Percentiles rank a stretch among this genome's conserved stretches.
Evolutionary conservation across 305 asterid species (phyloP).

Genomic region (Fraxinus greggii): DNA sequence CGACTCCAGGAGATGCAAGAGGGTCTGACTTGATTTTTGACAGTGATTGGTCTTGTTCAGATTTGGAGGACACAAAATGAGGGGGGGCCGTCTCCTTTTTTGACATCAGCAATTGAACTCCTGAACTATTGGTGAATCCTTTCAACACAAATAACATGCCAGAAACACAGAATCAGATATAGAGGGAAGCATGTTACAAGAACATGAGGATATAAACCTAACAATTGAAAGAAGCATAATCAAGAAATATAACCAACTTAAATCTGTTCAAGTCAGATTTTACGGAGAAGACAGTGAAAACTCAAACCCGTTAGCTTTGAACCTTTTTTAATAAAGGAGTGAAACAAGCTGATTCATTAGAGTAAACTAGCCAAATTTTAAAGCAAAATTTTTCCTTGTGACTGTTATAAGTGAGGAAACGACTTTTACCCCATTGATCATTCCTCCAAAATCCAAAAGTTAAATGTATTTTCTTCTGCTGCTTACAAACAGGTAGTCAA

Average conservation of each 20-base stretch:
- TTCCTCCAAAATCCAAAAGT: not conserved
- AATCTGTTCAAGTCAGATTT: not conserved
- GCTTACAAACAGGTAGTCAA: constrained; percentile 6
- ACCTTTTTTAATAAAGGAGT: not conserved
- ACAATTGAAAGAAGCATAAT: not conserved
- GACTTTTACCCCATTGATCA: not conserved
- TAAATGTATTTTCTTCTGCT: not conserved
- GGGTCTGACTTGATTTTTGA: constrained; percentile 36
- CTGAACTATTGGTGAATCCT: constrained; percentile 36
- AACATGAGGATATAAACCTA: not conserved
- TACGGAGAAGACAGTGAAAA: not conserved
- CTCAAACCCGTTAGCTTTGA: not conserved
- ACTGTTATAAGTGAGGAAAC: not conserved
- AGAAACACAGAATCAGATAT: not conserved
- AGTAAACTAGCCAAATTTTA: not conserved
- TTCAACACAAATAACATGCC: not conserved
- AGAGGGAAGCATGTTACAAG: not conserved
- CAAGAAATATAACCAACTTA: not conserved
- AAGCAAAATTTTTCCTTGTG: not conserved
- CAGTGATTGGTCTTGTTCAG: constrained; percentile 45
- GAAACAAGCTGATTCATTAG: not conserved
- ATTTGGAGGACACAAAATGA: constrained; percentile 40
- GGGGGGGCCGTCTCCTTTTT: constrained; percentile 50
- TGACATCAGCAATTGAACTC: constrained; percentile 43
- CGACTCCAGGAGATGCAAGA: constrained; percentile 40